These are phyloP conservation scores for Murraya koenigii DNA, from an alignment of 345 rosid species.

Conservation along the genomic window DNA sequence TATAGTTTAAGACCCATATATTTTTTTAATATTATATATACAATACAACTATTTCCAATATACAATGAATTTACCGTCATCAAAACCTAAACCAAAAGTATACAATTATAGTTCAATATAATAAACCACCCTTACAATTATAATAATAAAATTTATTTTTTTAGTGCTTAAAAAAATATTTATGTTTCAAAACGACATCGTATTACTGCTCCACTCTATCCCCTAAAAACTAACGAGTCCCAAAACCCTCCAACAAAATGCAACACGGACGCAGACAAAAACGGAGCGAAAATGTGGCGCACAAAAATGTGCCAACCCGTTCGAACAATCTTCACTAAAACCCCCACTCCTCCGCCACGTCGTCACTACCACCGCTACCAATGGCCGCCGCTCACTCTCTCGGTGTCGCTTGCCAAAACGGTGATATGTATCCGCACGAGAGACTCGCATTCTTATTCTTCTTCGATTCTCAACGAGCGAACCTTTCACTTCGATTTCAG, in stretches of 20 bases:
- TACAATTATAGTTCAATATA: no score
- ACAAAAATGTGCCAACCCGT: no score
- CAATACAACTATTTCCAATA: no score
- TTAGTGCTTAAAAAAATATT: no score
- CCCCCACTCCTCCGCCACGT: not conserved
- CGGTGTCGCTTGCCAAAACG: constrained; percentile 14
- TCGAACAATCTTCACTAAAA: constrained; percentile 18
- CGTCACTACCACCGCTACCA: not conserved
- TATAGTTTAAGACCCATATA: no score
- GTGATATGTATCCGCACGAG: not conserved
- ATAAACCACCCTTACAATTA: no score
- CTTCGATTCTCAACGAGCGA: not conserved
- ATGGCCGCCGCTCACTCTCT: not conserved
- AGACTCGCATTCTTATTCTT: not conserved
- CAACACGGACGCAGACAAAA: no score
- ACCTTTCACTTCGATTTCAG: constrained; percentile 13
- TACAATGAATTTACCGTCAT: no score
- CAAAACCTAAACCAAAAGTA: no score
- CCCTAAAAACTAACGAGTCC: not conserved
- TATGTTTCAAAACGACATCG: not conserved
- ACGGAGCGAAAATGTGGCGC: constrained; percentile 20
- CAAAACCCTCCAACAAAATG: not conserved
- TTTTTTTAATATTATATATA: no score
- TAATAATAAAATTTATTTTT: no score
- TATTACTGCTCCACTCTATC: not conserved